Percentiles rank a stretch among this genome's conserved stretches.
These are phyloP conservation scores for Fomes fomentarius DNA, from an alignment of 1,284 basidiomycete species.

Conservation along the genomic window DNA sequence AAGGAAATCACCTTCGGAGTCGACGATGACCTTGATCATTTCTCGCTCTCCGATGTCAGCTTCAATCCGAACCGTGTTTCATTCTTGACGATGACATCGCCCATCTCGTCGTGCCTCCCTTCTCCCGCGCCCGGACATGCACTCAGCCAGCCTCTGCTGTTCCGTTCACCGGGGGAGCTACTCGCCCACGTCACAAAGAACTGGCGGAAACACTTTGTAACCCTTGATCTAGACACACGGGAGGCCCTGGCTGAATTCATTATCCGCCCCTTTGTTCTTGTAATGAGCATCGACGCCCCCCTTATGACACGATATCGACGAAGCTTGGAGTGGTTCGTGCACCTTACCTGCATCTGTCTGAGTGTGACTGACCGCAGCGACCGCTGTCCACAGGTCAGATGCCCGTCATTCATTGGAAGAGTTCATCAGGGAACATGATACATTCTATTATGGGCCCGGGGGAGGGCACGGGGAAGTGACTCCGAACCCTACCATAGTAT, in stretches of 20 bases:
- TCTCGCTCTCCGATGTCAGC: conserved; percentile 1
- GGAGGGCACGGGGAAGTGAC: conserved; percentile 1
- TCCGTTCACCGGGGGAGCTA: conserved; percentile 58
- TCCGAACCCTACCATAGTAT: background rate
- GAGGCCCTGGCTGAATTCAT: conserved; percentile 73
- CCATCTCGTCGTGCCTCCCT: conserved; percentile 24
- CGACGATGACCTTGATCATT: background rate
- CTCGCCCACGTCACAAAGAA: conserved; percentile 81
- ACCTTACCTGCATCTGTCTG: too few relatives aligned
- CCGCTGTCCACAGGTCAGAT: conserved; percentile 26
- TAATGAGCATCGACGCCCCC: conserved; percentile 88
- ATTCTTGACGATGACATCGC: conserved; percentile 34
- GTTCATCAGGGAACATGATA: conserved; percentile 35
- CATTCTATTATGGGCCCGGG: conserved; percentile 32
- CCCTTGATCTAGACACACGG: conserved; percentile 66
- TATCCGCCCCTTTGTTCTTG: conserved; percentile 90
- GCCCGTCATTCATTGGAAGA: conserved; percentile 59
- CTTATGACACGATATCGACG: conserved; percentile 62
- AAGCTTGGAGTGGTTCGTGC: conserved; percentile 45
- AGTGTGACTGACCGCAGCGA: too few relatives aligned
- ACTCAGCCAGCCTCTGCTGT: conserved; percentile 35
- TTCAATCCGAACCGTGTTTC: conserved; percentile 25
- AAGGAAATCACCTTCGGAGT: background rate
- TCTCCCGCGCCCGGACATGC: conserved; percentile 15
- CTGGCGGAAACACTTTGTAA: conserved; percentile 86